Percentiles rank a stretch among this genome's conserved stretches.
These are phyloP conservation scores for Phytophthora macrochlamydospora DNA, from an alignment of 352 stramenopile species.

Conservation along the genomic window DNA sequence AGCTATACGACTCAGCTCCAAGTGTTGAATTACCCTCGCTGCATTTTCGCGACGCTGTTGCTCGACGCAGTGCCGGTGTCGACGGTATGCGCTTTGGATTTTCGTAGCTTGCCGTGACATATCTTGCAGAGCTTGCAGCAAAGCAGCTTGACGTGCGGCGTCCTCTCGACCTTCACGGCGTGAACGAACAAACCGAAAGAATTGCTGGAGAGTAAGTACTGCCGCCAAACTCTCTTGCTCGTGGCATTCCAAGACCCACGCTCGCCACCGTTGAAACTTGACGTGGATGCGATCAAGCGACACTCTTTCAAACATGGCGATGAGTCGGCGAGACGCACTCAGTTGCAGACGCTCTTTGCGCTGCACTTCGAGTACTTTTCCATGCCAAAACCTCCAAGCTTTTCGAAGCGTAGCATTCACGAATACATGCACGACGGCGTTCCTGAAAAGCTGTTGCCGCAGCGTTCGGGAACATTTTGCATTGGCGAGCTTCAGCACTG, in stretches of 20 bases:
- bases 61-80: constrained; percentile 7
- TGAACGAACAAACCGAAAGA: constrained; percentile 5
- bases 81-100: constrained; percentile 47
- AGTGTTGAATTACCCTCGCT: constrained; percentile 32
- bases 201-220: constrained; percentile 40
- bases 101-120: constrained; percentile 21
- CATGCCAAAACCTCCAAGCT: constrained; percentile 36
- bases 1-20: constrained; percentile 14
- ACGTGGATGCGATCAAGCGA: constrained; percentile 11
- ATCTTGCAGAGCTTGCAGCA: constrained; percentile 25
- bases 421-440: constrained; percentile 37
- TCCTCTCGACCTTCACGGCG: constrained; percentile 12
- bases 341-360: constrained; percentile 28
- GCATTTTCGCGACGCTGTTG: constrained; percentile 19
- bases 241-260: constrained; percentile 21
- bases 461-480: constrained; percentile 51
- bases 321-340: constrained; percentile 31
- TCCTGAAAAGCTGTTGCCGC: constrained; percentile 42
- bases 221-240: constrained; percentile 40
- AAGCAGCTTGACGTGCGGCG: constrained; percentile 3
- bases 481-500: constrained; percentile 52
- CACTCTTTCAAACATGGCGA: constrained; percentile 30
- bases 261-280: constrained; percentile 30
- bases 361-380: constrained; percentile 30
- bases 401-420: constrained; percentile 28